phyloP scores from a whole-genome alignment of 2,329 filamentous ascomycete species.

The Aureobasidium melanogenum region DNA sequence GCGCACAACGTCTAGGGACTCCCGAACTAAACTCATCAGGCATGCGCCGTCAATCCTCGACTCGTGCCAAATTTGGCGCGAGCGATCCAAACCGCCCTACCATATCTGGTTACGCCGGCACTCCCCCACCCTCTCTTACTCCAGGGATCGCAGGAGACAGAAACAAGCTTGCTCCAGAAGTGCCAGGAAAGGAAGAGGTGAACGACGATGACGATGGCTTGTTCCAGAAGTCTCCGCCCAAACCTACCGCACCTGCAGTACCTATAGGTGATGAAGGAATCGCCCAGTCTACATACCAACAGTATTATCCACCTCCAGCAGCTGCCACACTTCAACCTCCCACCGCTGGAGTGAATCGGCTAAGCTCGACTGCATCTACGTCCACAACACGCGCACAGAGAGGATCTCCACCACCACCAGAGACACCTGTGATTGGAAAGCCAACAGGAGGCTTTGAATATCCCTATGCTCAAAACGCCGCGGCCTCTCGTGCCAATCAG shows the following conservation, averaged over 20 bases:
- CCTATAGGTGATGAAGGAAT: conserved; percentile 8
- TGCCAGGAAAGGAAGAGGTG: conserved; percentile 56
- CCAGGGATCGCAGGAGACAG: conserved; percentile 49
- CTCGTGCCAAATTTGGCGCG: conserved; percentile 36
- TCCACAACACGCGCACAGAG: conserved; percentile 87
- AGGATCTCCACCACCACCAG: conserved; percentile 88
- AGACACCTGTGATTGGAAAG: conserved; percentile 78
- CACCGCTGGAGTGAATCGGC: conserved; percentile 48
- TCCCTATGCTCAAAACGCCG: conserved; percentile 70
- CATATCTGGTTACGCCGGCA: conserved; percentile 34
- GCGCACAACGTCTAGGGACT: conserved; percentile 26
- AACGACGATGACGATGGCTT: conserved; percentile 47
- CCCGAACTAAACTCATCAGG: conserved; percentile 20
- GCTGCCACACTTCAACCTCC: conserved; percentile 38
- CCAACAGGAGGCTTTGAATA: conserved; percentile 59
- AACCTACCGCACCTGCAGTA: conserved; percentile 21
- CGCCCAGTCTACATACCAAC: conserved; percentile 31
- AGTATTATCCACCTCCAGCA: conserved; percentile 52
- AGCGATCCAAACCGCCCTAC: conserved; percentile 42
- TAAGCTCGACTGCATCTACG: conserved; percentile 78
- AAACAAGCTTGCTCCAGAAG: conserved; percentile 54
- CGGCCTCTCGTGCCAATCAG: conserved; percentile 70
- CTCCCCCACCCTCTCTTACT: conserved; percentile 22
- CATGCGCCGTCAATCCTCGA: conserved; percentile 7
- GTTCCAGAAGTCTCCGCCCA: conserved; percentile 55